Evolutionary conservation across 805 yeast genomes (phyloP).

Genomic region (Wickerhamiella vanderwaltii): DNA sequence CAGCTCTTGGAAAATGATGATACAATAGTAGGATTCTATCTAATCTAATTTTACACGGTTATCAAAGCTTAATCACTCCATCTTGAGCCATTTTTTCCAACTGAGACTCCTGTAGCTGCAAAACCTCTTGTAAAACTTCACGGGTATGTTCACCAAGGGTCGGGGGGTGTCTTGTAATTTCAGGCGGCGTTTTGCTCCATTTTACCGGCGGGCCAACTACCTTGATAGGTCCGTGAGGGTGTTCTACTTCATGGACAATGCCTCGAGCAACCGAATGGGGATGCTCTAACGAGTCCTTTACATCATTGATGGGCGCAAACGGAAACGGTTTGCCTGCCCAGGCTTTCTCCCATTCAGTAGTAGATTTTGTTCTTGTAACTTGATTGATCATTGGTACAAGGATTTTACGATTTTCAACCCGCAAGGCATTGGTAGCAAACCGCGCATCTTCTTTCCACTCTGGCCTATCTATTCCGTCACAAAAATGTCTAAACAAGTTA

Average conservation of each 20-base stretch:
- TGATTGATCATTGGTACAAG: conserved; percentile 27
- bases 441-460: conserved; percentile 30
- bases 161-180: conserved; percentile 29
- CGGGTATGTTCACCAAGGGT: conserved; percentile 31
- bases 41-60: no score
- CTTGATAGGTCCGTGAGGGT: conserved; percentile 28
- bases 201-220: conserved; percentile 32
- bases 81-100: no score
- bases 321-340: conserved; percentile 29
- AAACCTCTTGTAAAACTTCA: conserved; percentile 23
- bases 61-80: no score
- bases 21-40: no score
- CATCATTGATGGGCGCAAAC: conserved; percentile 33
- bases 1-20: no score
- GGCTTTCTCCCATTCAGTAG: conserved; percentile 28
- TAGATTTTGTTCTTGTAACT: conserved; percentile 25
- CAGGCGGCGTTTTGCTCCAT: conserved; percentile 28
- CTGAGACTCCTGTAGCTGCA: no score
- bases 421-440: conserved; percentile 28
- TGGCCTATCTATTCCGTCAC: conserved; percentile 27
- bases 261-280: conserved; percentile 30
- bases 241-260: conserved; percentile 29
- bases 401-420: conserved; percentile 28
- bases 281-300: conserved; percentile 28
- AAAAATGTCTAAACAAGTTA: conserved; percentile 26